phyloP scores from a whole-genome alignment of 2,329 filamentous ascomycete genomes.

The Metarhizium guizhouense region DNA sequence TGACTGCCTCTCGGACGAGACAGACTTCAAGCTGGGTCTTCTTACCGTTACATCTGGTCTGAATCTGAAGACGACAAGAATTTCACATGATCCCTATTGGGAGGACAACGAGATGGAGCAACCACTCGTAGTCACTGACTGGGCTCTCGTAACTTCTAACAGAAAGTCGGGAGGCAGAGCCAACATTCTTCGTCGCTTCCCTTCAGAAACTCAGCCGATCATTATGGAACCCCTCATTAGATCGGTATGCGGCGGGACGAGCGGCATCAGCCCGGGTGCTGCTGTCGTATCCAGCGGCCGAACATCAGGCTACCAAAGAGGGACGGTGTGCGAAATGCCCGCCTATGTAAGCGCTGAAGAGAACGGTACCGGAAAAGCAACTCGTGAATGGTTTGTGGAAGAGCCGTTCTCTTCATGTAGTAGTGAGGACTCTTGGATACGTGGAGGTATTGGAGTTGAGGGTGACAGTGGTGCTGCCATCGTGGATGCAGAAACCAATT shows the following conservation, averaged over 20 bases:
- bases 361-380: conserved; percentile 32
- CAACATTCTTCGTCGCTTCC: conserved; percentile 33
- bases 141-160: conserved; percentile 29
- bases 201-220: conserved; percentile 22
- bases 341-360: conserved; percentile 29
- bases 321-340: conserved; percentile 33
- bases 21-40: conserved; percentile 24
- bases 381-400: conserved; percentile 37
- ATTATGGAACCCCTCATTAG: conserved; percentile 23
- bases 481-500: conserved; percentile 29
- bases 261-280: conserved; percentile 13
- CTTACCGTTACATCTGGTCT: conserved; percentile 32
- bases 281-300: conserved; percentile 30
- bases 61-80: conserved; percentile 31
- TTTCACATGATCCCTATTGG: conserved; percentile 36
- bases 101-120: conserved; percentile 30
- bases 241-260: too few relatives aligned
- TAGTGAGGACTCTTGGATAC: conserved; percentile 34
- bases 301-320: conserved; percentile 33
- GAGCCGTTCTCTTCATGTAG: conserved; percentile 25
- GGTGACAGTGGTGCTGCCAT: conserved; percentile 36
- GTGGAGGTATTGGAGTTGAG: conserved; percentile 34
- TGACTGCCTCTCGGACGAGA: conserved; percentile 21
- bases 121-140: conserved; percentile 34
- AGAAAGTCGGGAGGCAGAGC: conserved; percentile 18